Conservation (phyloP, 495 filamentous ascomycete species). For the Thozetella sp. region DNA sequence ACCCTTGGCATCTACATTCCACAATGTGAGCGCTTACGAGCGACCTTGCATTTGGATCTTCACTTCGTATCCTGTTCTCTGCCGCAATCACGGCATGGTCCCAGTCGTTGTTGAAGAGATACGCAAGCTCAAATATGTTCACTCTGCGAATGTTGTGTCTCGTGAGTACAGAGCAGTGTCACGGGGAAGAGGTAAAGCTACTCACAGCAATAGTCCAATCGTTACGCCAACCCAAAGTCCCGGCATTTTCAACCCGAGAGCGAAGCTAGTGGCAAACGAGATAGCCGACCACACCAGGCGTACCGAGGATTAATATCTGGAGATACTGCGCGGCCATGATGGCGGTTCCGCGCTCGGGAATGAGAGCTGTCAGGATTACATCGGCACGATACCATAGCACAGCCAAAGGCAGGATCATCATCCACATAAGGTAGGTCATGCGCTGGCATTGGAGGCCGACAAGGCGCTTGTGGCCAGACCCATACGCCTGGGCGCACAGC, state of each 20-base stretch:
- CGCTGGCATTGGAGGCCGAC: conserved; percentile 74
- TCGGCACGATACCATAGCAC: conserved; percentile 60
- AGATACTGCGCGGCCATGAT: conserved; percentile 67
- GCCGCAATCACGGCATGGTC: conserved; percentile 27
- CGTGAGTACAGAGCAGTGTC: background rate
- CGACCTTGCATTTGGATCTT: too few relatives aligned
- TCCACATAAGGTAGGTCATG: conserved; percentile 68
- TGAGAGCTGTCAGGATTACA: conserved; percentile 54
- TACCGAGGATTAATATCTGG: conserved; percentile 62
- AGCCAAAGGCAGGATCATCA: conserved; percentile 63
- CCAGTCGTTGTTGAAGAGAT: conserved; percentile 26
- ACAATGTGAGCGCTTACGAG: too few relatives aligned
- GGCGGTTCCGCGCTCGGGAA: conserved; percentile 65
- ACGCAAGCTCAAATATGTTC: conserved; percentile 23
- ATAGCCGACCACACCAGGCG: conserved; percentile 71
- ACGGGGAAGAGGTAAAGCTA: conserved; percentile 1
- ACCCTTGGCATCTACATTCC: too few relatives aligned
- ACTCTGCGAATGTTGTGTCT: conserved; percentile 11
- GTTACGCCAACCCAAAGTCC: conserved; percentile 76
- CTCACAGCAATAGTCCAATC: conserved; percentile 55
- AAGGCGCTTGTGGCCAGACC: conserved; percentile 65
- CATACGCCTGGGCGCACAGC: conserved; percentile 75
- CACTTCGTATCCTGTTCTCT: conserved; percentile 23
- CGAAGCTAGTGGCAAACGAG: conserved; percentile 70
- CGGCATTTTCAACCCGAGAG: conserved; percentile 64